Conservation (phyloP, 1,284 basidiomycete genomes). For the Irpex rosettiformis region DNA sequence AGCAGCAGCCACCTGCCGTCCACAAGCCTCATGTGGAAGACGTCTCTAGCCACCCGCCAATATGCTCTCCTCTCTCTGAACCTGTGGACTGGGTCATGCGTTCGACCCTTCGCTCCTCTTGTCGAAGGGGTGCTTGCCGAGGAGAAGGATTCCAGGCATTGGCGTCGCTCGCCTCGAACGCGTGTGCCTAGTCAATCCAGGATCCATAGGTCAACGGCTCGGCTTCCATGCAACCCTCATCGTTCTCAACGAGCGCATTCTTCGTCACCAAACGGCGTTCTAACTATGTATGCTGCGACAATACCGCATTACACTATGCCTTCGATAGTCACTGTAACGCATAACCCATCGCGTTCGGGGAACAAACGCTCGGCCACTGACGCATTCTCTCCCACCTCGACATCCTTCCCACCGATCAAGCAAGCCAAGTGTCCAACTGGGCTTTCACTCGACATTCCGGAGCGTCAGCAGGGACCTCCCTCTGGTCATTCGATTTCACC, state of each 20-base stretch:
- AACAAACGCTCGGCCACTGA: slow-evolving; percentile 67
- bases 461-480: slow-evolving; percentile 20
- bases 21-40: slow-evolving; percentile 12
- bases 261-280: slow-evolving; percentile 38
- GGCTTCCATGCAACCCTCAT: background rate
- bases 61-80: slow-evolving; percentile 22
- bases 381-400: slow-evolving; percentile 77
- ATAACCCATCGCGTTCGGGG: slow-evolving; percentile 35
- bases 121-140: slow-evolving; percentile 75
- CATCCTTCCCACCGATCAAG: slow-evolving; percentile 47
- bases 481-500: slow-evolving; percentile 47
- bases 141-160: slow-evolving; percentile 59
- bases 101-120: slow-evolving; percentile 63
- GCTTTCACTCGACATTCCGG: slow-evolving; percentile 56
- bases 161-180: slow-evolving; percentile 28
- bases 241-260: slow-evolving; percentile 31
- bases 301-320: slow-evolving; percentile 21
- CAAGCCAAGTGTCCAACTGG: slow-evolving; percentile 50
- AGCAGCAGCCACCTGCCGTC: slow-evolving; percentile 13
- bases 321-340: slow-evolving; percentile 17
- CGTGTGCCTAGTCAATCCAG: slow-evolving; percentile 22
- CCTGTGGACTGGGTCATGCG: slow-evolving; percentile 66
- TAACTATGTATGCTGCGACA: slow-evolving; percentile 19
- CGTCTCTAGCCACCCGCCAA: slow-evolving; percentile 15
- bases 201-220: slow-evolving; percentile 20